Evolutionary conservation across 768 basidiomycete species (phyloP).

Genomic region (Suillus hirtellus): DNA sequence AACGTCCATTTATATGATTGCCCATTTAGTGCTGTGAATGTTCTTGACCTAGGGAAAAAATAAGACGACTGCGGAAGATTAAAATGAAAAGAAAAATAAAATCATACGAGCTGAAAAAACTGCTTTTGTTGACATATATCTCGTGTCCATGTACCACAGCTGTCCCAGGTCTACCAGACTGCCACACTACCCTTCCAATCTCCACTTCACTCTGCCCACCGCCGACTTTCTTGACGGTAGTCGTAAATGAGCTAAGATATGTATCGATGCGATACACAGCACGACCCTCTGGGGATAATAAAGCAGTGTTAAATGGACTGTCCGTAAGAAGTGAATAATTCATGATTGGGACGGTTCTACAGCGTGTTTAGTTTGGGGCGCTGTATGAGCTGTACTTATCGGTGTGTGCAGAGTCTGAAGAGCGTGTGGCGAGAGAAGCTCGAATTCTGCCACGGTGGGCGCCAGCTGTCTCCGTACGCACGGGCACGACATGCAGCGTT

Average conservation of each 20-base stretch:
- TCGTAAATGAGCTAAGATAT: conserved; percentile 14
- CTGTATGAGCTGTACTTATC: conserved; percentile 17
- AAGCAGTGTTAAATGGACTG: conserved; percentile 33
- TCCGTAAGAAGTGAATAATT: conserved; percentile 34
- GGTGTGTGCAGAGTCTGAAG: conserved; percentile 17
- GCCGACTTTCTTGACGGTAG: conserved; percentile 29
- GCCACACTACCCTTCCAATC: conserved; percentile 32
- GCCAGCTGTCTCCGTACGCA: conserved; percentile 14
- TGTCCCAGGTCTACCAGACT: conserved; percentile 28
- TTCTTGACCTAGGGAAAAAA: conserved; percentile 26
- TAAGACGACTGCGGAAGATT: not conserved
- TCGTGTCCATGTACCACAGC: conserved; percentile 31
- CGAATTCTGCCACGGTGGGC: conserved; percentile 37
- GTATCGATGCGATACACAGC: conserved; percentile 33
- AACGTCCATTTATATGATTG: conserved; percentile 37
- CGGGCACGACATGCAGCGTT: conserved; percentile 10
- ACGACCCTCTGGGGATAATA: conserved; percentile 32
- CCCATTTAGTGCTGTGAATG: conserved; percentile 35
- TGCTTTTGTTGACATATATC: conserved; percentile 25
- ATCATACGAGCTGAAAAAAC: conserved; percentile 34
- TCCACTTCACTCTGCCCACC: conserved; percentile 25
- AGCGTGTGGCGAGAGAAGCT: conserved; percentile 32
- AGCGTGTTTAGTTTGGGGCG: conserved; percentile 3
- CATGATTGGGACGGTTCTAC: conserved; percentile 17
- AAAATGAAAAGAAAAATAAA: conserved; percentile 4